Evolutionary conservation across 352 stramenopile species (phyloP), one percentile per base, ranked within the genome.

Genomic region (Phytophthora nicotianae): DNA sequence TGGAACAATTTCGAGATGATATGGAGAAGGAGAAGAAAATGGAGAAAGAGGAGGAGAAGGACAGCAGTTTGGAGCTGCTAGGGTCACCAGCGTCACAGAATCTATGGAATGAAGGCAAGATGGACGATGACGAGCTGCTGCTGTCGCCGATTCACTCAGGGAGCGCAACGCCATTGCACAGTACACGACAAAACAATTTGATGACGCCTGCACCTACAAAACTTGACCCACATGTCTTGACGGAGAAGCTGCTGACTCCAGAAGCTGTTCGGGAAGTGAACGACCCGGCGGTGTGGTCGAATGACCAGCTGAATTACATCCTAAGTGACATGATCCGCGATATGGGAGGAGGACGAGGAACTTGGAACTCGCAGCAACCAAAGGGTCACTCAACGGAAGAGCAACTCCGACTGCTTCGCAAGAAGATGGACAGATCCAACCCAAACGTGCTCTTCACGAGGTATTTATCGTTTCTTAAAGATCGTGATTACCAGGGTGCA

Each of bases 391-490:
- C 42, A 5, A 58, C 43, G 7, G 47, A 68, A 50, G 68, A 71
- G 1, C 57, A 66, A n/a, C 49, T 65, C 40, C 59, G 49, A 35
- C 24, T 55, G 26, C 52, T 77, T 56, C 56, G 40, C n/a, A 43
- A 55, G 4, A 70, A 55, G 37, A 74, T 74, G 37, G 58, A 76
- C 45, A 16, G 51, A 14, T 64, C 69, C 5, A 75, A 82, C 17
- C 68, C 81, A 10, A 83, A 84, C 38, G 81, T 79, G 20, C 59
- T 90, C n/a, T 98, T 96, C 58, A 81, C 93, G 17, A 72, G 79
- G 29, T 98, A 97, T 64, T 63, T 97, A 24, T 87, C 91, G 37
- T 94, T 79, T 42, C 68, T 98, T 11, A 70, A 84, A 42, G 62
- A 85, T 23, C 80, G 85, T 32, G 86, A 98, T 56, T 96, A 96